Evolutionary conservation across 208 protist genomes (phyloP), one percentile per base, ranked within the genome.

Genomic region (Strigomonas culicis): DNA sequence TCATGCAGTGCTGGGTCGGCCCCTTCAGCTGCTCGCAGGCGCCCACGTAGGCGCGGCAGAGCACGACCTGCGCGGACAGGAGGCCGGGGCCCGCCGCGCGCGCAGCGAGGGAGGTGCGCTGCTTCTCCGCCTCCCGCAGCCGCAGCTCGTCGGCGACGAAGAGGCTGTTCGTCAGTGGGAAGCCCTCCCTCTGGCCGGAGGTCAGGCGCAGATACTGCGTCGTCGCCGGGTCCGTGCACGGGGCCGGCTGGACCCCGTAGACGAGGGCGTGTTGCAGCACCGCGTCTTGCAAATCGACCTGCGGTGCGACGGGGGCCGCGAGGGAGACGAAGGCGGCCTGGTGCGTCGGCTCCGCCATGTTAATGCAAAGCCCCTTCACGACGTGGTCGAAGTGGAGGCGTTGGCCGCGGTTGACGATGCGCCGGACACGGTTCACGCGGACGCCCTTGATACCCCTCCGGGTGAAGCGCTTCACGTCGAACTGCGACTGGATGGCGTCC

Each of bases 161-260:
- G 31, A 96, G 74, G 51, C 84, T 93, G 68, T 97, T 95, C 4
- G 86, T 94, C 3, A 97, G 72, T 0, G 91, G 84, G 4, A 97
- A 74, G 25, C 89, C 90, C 30, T 92, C 76, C n/a, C 65, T 44
- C 39, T 44, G 13, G 8, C 4, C 25, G 13, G 21, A 2, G 2
- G 31, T 3, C 3, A 61, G 36, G n/a, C 53, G 27, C 7, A 96
- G 74, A 53, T 82, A 90, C 68, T 97, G 93, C 2, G 86, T 93
- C 7, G 96, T 70, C 0, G 89, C 80, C 1, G 95, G 70, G 28
- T 86, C 90, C 30, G 88, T 70, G 17, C 68, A 22, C 7, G 21
- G 34, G 21, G 30, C 28, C 4, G 56, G 36, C 17, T 49, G 36
- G 17, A 59, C 57, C 34, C 77, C 79, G 39, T 67, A 70, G 21